Conservation (phyloP, 495 filamentous ascomycete genomes). For the Aspergillus avenaceus region DNA sequence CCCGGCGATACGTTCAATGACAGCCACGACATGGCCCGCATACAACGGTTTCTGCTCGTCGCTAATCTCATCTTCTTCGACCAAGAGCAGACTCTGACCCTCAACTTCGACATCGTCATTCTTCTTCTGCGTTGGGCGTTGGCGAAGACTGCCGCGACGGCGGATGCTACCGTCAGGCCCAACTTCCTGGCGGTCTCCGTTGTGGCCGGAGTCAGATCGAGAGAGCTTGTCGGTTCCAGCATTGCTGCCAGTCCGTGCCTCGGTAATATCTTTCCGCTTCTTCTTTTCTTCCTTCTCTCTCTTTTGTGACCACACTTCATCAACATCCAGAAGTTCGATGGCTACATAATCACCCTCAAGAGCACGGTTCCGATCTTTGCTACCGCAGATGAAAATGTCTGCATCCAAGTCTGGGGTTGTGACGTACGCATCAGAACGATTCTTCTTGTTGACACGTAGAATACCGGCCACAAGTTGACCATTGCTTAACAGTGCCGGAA, state of each 20-base stretch:
- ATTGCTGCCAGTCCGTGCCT: constrained; percentile 70
- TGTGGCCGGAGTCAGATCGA: constrained; percentile 58
- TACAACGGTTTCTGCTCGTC: constrained; percentile 97
- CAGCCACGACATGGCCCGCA: constrained; percentile 93
- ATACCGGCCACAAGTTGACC: constrained; percentile 95
- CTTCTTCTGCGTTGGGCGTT: constrained; percentile 98
- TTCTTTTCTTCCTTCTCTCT: constrained; percentile 99
- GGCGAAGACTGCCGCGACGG: constrained; percentile 87
- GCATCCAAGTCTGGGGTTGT: constrained; percentile 92
- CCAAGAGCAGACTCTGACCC: constrained; percentile 90
- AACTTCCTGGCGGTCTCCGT: constrained; percentile 60
- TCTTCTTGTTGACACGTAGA: constrained; percentile 98
- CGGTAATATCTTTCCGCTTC: constrained; percentile 98
- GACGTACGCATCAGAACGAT: constrained; percentile 96
- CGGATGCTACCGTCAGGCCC: constrained; percentile 76
- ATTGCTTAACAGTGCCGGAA: constrained; percentile 85
- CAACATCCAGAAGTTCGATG: constrained; percentile 93
- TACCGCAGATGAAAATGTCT: constrained; percentile 98
- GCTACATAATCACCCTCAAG: constrained; percentile 95
- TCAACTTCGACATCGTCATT: constrained; percentile 99
- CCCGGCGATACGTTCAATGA: constrained; percentile 92
- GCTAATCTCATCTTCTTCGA: constrained; percentile 98
- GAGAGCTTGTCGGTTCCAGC: constrained; percentile 66
- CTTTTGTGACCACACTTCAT: constrained; percentile 98
- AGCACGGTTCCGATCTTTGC: constrained; percentile 95